These are phyloP conservation scores for Syzygium aqueum DNA, from an alignment of 345 rosid genomes.

Conservation along the genomic window DNA sequence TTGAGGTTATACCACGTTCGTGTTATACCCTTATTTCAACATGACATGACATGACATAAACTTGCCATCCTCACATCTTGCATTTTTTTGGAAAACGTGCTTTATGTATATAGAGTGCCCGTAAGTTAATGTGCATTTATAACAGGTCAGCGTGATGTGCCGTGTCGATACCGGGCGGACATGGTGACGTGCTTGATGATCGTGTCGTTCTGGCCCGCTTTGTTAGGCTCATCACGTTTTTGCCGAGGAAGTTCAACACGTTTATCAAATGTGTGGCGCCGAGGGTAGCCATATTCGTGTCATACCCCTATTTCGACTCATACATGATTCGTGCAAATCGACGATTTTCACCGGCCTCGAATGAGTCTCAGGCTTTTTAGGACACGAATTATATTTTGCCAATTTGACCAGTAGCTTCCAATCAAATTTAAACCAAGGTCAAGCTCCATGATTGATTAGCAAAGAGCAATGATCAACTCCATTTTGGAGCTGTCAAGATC, in stretches of 20 bases:
- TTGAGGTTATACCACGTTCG: not conserved
- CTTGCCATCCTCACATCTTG: not conserved
- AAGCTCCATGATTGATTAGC: not conserved
- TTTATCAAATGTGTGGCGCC: too few relatives aligned
- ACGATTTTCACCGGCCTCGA: not conserved
- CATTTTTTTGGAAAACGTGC: not conserved
- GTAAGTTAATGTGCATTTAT: not conserved
- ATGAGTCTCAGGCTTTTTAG: not conserved
- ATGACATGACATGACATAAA: not conserved
- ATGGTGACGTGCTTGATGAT: not conserved
- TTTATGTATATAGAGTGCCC: not conserved
- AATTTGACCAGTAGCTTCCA: not conserved
- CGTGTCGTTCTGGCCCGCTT: not conserved
- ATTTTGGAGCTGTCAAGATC: not conserved
- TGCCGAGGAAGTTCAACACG: too few relatives aligned
- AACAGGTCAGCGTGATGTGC: not conserved
- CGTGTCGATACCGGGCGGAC: too few relatives aligned
- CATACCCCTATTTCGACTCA: not conserved
- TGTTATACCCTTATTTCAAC: not conserved
- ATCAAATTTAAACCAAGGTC: not conserved
- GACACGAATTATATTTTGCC: not conserved
- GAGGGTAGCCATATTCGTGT: not conserved
- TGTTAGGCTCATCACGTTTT: not conserved
- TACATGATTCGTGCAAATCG: fast-evolving
- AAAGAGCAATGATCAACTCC: not conserved